Conservation (phyloP, 2,329 filamentous ascomycete species). For the Aspergillus tubingensis region DNA sequence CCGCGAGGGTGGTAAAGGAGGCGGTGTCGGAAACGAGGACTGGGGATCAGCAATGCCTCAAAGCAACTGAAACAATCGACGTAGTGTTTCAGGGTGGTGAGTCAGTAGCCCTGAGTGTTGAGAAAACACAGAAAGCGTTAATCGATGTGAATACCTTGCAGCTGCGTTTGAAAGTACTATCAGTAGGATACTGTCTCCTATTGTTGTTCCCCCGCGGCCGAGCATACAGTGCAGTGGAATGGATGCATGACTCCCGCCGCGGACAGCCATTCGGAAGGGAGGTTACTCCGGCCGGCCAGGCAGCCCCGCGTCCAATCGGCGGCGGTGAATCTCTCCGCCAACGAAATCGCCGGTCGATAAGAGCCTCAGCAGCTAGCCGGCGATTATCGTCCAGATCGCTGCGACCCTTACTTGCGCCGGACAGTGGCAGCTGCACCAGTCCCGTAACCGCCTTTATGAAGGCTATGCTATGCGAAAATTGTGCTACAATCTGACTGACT, state of each 20-base stretch:
- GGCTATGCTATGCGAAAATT: slow-evolving; percentile 6
- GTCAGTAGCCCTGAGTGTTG: background rate
- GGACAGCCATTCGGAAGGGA: slow-evolving; percentile 24
- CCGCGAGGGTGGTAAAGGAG: slow-evolving; percentile 7
- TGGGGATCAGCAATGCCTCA: background rate
- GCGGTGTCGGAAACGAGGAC: slow-evolving; percentile 28
- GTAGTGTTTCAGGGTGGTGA: background rate
- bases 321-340: slow-evolving; percentile 18
- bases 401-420: slow-evolving; percentile 17
- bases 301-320: slow-evolving; percentile 24
- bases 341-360: slow-evolving; percentile 19
- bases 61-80: background rate
- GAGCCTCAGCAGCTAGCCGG: slow-evolving; percentile 9
- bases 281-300: slow-evolving; percentile 21
- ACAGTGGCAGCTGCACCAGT: slow-evolving; percentile 7
- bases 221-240: background rate
- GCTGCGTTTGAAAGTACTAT: background rate
- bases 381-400: slow-evolving; percentile 13
- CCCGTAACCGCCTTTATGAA: slow-evolving; percentile 3
- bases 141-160: background rate
- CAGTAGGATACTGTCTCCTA: background rate
- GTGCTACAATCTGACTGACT: slow-evolving; percentile 7
- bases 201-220: slow-evolving; percentile 17
- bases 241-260: slow-evolving; percentile 16
- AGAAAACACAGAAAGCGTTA: background rate